Conservation (phyloP, 805 yeast genomes). For the Saturnispora saitoi region DNA sequence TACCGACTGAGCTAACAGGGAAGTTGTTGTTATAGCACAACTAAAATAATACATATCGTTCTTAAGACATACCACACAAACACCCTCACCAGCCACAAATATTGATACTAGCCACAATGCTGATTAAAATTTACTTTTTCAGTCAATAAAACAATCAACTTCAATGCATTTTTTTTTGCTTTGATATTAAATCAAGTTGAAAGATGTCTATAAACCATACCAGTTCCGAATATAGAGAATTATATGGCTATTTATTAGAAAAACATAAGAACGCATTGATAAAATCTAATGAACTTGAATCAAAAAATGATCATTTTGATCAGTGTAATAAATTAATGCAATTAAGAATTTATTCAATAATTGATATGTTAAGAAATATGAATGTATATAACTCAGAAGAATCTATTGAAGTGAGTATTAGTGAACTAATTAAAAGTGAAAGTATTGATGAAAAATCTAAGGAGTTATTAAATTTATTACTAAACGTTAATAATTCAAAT, state of each 20-base stretch:
- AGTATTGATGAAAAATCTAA: neutral
- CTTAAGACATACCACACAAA: too few relatives aligned
- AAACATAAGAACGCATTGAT: neutral
- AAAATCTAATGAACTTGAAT: neutral
- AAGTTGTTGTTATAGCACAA: constrained; percentile 12
- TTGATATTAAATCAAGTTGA: neutral
- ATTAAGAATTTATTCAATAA: constrained; percentile 3
- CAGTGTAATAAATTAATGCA: constrained; percentile 5
- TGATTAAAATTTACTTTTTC: too few relatives aligned
- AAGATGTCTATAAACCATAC: neutral
- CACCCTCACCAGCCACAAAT: neutral
- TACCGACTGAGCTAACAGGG: constrained; percentile 57
- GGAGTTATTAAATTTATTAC: neutral
- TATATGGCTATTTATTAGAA: neutral
- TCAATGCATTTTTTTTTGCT: too few relatives aligned
- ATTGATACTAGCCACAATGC: too few relatives aligned
- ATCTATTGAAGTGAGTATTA: neutral
- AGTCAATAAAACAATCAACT: too few relatives aligned
- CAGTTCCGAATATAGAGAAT: constrained; percentile 1
- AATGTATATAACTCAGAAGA: neutral
- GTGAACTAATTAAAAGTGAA: neutral
- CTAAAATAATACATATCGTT: too few relatives aligned
- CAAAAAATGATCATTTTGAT: neutral
- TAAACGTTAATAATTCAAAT: neutral
- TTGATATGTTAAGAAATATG: neutral